These are phyloP conservation scores for Metschnikowia peoriensis DNA, from an alignment of 805 yeast genomes.

Conservation along the genomic window DNA sequence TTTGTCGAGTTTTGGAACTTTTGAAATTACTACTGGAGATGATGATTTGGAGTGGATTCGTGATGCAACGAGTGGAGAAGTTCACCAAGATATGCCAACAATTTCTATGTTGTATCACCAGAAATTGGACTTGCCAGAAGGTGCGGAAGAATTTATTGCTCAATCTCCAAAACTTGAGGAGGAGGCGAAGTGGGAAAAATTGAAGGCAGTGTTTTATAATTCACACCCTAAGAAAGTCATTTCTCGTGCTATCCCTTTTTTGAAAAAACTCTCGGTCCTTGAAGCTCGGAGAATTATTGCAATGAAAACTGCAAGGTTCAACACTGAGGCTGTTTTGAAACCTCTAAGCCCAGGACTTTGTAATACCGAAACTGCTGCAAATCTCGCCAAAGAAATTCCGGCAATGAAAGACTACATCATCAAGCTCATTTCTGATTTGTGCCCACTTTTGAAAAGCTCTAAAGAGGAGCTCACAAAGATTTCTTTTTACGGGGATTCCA, in stretches of 20 bases:
- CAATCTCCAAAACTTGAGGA: conserved; percentile 2
- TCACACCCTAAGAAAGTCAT: neutral
- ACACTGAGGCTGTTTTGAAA: neutral
- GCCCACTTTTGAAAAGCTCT: neutral
- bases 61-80: conserved; percentile 3
- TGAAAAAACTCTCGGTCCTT: neutral
- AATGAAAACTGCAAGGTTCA: neutral
- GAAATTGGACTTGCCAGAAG: neutral
- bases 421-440: no score
- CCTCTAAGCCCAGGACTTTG: neutral
- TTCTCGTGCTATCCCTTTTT: neutral
- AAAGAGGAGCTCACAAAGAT: neutral
- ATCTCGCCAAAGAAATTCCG: neutral
- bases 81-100: conserved; percentile 2
- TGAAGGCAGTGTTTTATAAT: conserved; percentile 2
- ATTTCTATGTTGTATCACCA: conserved; percentile 4
- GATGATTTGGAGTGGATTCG: neutral
- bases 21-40: neutral
- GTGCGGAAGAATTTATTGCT: neutral
- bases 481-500: no score
- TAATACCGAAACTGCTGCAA: neutral
- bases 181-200: conserved; percentile 5
- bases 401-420: neutral
- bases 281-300: neutral
- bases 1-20: neutral